Conservation (phyloP, 2,329 filamentous ascomycete species). For the Epichloe uncinata region DNA sequence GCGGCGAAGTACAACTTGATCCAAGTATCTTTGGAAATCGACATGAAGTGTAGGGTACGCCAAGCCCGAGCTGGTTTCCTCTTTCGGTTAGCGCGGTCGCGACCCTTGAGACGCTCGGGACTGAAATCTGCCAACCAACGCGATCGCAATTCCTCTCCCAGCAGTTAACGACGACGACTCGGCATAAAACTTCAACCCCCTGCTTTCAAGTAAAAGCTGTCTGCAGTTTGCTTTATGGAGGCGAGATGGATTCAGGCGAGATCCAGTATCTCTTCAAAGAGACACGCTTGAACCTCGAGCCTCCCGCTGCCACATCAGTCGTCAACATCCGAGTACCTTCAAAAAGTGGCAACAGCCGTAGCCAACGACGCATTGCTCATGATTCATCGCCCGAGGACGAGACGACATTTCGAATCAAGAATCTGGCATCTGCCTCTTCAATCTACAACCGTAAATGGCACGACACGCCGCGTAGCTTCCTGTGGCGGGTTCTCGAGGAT, state of each 20-base stretch:
- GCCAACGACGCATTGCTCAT: conserved; percentile 24
- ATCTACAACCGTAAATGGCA: conserved; percentile 73
- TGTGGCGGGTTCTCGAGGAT: conserved; percentile 81
- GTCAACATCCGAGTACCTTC: conserved; percentile 57
- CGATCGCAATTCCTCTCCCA: conserved; percentile 12
- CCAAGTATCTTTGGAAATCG: background rate
- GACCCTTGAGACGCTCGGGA: conserved; percentile 13
- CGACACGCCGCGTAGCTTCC: conserved; percentile 67
- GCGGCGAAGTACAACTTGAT: background rate
- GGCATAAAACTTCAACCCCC: background rate
- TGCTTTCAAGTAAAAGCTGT: background rate
- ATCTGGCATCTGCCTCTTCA: conserved; percentile 65
- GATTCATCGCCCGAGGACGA: conserved; percentile 47
- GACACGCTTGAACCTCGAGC: conserved; percentile 72
- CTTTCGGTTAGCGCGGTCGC: conserved; percentile 22
- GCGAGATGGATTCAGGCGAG: conserved; percentile 51
- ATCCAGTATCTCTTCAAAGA: conserved; percentile 68
- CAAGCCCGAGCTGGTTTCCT: conserved; percentile 20
- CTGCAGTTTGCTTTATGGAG: conserved; percentile 36
- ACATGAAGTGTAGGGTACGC: background rate
- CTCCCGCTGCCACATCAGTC: conserved; percentile 52
- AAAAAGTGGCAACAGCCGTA: conserved; percentile 31
- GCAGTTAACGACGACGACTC: conserved; percentile 7
- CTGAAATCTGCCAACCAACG: conserved; percentile 21
- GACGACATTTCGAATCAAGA: conserved; percentile 55